A percentile compares a stretch with the other conserved stretches of the same genome.
Evolutionary conservation across 2,329 filamentous ascomycete species (phyloP).

Genomic region (Colletotrichum scovillei): DNA sequence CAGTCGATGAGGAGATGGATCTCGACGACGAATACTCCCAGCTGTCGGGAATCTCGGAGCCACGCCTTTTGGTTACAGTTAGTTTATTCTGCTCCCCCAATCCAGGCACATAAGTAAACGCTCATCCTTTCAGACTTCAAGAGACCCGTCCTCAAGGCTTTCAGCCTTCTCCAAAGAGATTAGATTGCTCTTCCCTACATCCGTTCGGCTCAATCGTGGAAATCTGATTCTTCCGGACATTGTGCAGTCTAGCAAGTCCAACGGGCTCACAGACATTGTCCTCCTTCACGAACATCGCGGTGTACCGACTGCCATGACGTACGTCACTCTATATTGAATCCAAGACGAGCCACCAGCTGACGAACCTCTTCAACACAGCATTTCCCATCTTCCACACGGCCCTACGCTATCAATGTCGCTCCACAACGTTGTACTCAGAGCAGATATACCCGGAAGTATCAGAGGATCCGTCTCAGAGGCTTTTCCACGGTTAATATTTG

Average conservation of each 20-base stretch:
- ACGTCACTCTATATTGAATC: constrained; percentile 82
- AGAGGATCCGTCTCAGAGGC: constrained; percentile 90
- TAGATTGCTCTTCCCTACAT: constrained; percentile 79
- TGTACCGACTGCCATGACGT: constrained; percentile 87
- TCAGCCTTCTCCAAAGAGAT: constrained; percentile 95
- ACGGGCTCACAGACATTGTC: constrained; percentile 85
- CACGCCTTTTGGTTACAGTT: constrained; percentile 46
- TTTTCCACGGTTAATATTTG: constrained; percentile 95
- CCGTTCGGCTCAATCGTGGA: constrained; percentile 90
- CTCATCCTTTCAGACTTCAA: constrained; percentile 71
- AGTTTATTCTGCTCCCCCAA: no score
- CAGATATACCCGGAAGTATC: constrained; percentile 90
- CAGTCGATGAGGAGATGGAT: constrained; percentile 75
- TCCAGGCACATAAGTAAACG: no score
- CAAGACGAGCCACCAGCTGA: constrained; percentile 68
- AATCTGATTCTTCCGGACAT: constrained; percentile 90
- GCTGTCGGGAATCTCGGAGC: constrained; percentile 91
- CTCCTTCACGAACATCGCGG: constrained; percentile 93
- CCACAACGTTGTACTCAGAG: constrained; percentile 88
- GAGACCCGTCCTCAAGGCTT: constrained; percentile 86
- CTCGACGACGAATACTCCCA: constrained; percentile 92
- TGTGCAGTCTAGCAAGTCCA: constrained; percentile 82
- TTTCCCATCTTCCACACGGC: constrained; percentile 83
- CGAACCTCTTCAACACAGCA: not conserved
- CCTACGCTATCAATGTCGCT: constrained; percentile 88